Percentiles rank a stretch among this genome's conserved stretches.
phyloP scores from a whole-genome alignment of 306 rosid genomes.

The Adenanthera pavonina region DNA sequence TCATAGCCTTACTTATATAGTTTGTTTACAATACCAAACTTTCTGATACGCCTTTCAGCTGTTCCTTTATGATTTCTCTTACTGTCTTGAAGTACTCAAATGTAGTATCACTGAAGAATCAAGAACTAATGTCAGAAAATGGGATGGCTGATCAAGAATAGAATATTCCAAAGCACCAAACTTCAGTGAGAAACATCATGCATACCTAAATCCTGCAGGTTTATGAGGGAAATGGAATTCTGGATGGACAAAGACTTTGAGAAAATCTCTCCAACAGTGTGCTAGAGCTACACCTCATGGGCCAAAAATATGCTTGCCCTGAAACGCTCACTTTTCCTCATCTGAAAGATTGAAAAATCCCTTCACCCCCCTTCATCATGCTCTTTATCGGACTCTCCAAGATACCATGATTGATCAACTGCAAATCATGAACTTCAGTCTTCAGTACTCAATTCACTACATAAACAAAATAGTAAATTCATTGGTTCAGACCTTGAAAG shows the following conservation, averaged over 20 bases:
- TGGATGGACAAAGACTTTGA: conserved; percentile 47
- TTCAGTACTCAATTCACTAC: too few species aligned
- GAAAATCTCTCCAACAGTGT: conserved; percentile 48
- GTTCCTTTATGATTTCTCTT: not conserved
- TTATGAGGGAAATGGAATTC: conserved; percentile 48
- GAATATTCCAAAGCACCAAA: not conserved
- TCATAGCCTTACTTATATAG: conserved; percentile 23
- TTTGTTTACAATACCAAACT: conserved; percentile 33
- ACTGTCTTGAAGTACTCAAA: not conserved
- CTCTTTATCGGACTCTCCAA: conserved; percentile 22
- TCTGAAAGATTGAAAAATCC: too few species aligned
- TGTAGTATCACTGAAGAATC: not conserved
- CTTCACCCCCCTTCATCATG: conserved; percentile 12
- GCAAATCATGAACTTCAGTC: not conserved
- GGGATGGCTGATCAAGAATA: not conserved
- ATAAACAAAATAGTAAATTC: too few species aligned
- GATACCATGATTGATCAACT: conserved; percentile 23
- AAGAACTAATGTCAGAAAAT: not conserved
- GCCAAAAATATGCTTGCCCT: too few species aligned
- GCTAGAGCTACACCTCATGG: not conserved
- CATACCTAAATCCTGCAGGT: conserved; percentile 49
- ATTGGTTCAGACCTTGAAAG: too few species aligned
- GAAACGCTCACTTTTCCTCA: too few species aligned
- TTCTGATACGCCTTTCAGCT: not conserved
- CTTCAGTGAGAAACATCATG: not conserved